These are phyloP conservation scores for Fusarium coicis DNA, from an alignment of 2,329 filamentous ascomycete genomes.

Conservation along the genomic window DNA sequence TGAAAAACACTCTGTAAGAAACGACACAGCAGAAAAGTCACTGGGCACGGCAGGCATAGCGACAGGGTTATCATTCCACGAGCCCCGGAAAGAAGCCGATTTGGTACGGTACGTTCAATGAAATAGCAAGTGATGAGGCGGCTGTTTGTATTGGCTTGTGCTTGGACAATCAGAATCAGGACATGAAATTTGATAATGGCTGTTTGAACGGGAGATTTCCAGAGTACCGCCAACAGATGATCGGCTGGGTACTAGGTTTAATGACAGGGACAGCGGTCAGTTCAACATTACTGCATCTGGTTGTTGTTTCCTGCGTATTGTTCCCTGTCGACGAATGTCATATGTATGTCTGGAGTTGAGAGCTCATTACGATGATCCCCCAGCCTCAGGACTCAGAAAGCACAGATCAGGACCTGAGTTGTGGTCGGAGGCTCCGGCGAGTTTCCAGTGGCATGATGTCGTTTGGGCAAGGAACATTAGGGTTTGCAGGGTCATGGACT, in stretches of 20 bases:
- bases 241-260: background rate
- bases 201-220: conserved; percentile 9
- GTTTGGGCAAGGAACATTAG: background rate
- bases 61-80: background rate
- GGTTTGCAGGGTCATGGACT: background rate
- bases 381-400: background rate
- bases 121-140: background rate
- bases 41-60: conserved; percentile 11
- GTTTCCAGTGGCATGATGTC: conserved; percentile 2
- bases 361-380: background rate
- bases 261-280: conserved; percentile 17
- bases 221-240: background rate
- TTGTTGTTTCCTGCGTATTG: background rate
- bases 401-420: conserved; percentile 1
- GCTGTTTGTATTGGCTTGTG: background rate
- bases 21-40: conserved; percentile 10
- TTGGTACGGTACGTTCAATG: background rate
- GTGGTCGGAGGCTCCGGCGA: conserved; percentile 1
- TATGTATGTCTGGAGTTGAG: conserved; percentile 5
- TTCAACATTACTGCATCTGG: conserved; percentile 2
- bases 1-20: background rate
- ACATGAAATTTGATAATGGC: background rate
- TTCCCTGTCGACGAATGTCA: conserved; percentile 23
- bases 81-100: conserved; percentile 14
- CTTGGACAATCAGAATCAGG: background rate